Conservation (phyloP, 164 flowering plant genomes). For the Vitis rupestris region DNA sequence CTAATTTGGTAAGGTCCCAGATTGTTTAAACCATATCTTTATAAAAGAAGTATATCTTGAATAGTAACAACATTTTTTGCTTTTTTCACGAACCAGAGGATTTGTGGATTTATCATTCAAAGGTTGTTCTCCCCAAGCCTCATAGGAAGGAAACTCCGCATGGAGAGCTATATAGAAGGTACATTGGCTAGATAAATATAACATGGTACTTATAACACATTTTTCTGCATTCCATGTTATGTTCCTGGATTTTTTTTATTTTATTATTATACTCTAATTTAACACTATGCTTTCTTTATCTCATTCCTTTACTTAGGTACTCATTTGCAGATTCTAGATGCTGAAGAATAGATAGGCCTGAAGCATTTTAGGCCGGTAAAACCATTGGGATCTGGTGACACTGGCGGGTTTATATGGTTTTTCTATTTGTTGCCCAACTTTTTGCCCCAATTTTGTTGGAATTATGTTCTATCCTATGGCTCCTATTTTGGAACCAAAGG, state of each 20-base stretch:
- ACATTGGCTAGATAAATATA: conserved; percentile 2
- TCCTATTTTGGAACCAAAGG: neutral
- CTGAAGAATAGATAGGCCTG: conserved; percentile 80
- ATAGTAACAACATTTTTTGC: neutral
- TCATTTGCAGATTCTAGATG: conserved; percentile 51
- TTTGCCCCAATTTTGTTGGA: neutral
- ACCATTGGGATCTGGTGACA: conserved; percentile 94
- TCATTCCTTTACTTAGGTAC: conserved; percentile 2
- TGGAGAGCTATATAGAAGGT: conserved; percentile 96
- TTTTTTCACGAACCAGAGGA: conserved; percentile 87
- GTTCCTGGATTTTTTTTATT: neutral
- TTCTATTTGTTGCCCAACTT: neutral
- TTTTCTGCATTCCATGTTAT: neutral
- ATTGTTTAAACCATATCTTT: neutral
- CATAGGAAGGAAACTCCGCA: conserved; percentile 71
- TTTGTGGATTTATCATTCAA: conserved; percentile 86
- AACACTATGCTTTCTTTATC: neutral
- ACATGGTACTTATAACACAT: neutral
- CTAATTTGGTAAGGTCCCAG: conserved; percentile 63
- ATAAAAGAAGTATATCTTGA: neutral
- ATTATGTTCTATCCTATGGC: neutral
- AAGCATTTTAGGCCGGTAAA: conserved; percentile 88
- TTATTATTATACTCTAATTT: neutral
- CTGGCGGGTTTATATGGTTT: conserved; percentile 71
- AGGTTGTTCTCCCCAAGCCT: conserved; percentile 82